A percentile compares a stretch with the other conserved stretches of the same genome.
These are phyloP conservation scores for Vigna angularis DNA, from an alignment of 306 rosid species.

Conservation along the genomic window DNA sequence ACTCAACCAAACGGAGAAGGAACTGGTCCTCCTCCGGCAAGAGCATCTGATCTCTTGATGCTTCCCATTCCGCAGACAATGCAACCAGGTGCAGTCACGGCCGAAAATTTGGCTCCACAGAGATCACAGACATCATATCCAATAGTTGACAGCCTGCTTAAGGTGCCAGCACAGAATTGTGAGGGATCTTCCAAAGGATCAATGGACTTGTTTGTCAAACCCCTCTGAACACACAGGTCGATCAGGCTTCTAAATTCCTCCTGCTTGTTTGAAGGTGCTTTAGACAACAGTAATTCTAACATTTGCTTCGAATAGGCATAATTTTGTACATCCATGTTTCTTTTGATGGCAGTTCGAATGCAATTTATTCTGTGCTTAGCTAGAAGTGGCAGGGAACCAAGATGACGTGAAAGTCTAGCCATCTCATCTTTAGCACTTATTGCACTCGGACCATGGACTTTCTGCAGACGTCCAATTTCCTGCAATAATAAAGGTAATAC, in stretches of 20 bases:
- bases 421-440: constrained; percentile 97
- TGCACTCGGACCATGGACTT: constrained; percentile 91
- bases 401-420: constrained; percentile 96
- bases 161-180: constrained; percentile 88
- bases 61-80: constrained; percentile 98
- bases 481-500: constrained; percentile 43
- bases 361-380: constrained; percentile 96
- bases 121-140: constrained; percentile 97
- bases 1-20: constrained; percentile 92
- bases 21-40: constrained; percentile 80
- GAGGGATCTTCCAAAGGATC: constrained; percentile 97
- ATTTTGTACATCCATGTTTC: constrained; percentile 97
- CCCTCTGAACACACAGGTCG: constrained; percentile 90
- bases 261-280: constrained; percentile 91
- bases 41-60: constrained; percentile 93
- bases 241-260: constrained; percentile 88
- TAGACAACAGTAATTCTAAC: constrained; percentile 87
- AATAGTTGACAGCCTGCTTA: constrained; percentile 93
- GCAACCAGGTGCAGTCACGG: constrained; percentile 87
- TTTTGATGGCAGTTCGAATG: constrained; percentile 91
- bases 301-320: constrained; percentile 90
- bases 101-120: constrained; percentile 96
- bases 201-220: constrained; percentile 87
- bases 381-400: constrained; percentile 93
- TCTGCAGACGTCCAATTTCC: constrained; percentile 97